Percentiles rank a stretch among this genome's conserved stretches.
Evolutionary conservation across 768 basidiomycete genomes (phyloP).

Genomic region (Lactarius pseudohatsudake): DNA sequence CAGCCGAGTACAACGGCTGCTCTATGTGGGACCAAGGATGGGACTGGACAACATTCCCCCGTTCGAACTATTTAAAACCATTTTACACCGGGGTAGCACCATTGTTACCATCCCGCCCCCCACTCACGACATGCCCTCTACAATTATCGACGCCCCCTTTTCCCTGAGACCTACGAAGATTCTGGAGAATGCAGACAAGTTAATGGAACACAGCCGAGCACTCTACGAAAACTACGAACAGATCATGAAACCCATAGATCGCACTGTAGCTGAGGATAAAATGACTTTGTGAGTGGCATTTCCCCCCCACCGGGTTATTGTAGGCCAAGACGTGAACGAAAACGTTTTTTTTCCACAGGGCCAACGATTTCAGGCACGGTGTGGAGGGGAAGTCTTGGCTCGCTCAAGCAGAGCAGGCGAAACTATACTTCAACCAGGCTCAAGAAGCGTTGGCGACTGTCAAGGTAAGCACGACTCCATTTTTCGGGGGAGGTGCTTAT

Average conservation of each 20-base stretch:
- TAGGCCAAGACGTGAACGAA: neutral
- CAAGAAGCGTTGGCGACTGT: slow-evolving; percentile 2
- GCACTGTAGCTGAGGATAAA: neutral
- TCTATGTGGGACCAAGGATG: neutral
- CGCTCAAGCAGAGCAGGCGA: slow-evolving; percentile 3
- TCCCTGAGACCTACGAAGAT: neutral
- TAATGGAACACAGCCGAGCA: neutral
- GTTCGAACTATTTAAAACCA: neutral
- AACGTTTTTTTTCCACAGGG: neutral
- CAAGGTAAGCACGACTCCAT: slow-evolving; percentile 5
- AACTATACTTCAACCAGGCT: slow-evolving; percentile 4
- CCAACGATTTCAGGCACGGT: slow-evolving; percentile 2
- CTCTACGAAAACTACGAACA: slow-evolving; percentile 2
- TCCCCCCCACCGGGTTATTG: neutral
- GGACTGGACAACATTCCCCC: neutral
- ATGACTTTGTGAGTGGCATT: slow-evolving; percentile 1
- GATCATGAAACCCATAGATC: slow-evolving; percentile 7
- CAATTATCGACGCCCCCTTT: neutral
- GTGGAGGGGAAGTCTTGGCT: slow-evolving; percentile 1
- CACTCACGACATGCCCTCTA: neutral
- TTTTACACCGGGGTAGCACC: neutral
- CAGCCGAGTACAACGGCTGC: neutral
- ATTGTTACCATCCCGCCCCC: neutral
- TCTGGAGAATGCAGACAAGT: slow-evolving; percentile 2
- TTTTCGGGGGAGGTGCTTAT: neutral